Evolutionary conservation across 179 eudicot species (phyloP), one percentile per base, ranked within the genome.

Genomic region (Patellifolia procumbens): DNA sequence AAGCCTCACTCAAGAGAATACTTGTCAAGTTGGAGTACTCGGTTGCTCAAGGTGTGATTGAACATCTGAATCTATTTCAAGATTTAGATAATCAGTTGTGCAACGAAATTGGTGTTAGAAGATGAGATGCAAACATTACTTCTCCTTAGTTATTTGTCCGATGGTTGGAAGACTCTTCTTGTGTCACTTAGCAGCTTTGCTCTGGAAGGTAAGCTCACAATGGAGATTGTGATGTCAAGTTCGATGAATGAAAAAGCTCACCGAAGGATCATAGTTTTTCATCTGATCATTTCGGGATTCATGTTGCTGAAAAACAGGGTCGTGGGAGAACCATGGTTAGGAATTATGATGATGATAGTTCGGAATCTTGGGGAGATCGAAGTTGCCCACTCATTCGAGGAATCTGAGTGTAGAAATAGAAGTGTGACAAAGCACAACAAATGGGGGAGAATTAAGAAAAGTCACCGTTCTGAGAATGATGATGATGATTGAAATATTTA

Each of bases 1-100:
- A 59, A 59, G 64, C 64, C 64, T 59, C 64, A 26, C 31, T 59
- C 5, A 59, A 24, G 64, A 37, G 64, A 59, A 59, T 6, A 59
- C 64, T 59, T 59, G 64, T 26, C 1, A 59, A 24, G 35, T 59
- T 59, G 10, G 35, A 59, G 35, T 59, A 59, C 34, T 24, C 31
- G 34, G 63, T 24, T 59, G 64, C 34, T 59, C 15, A 59, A 29
- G 26, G 64, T 59, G 64, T 58, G 15, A 29, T 24, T 59, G 64
- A 24, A 20, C 64, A 59, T 29, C 20, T 59, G 34, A 7, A 2
- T 59, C 0, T 2, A 4, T 59, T 59, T 59, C 64, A 59, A 59
- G 64, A 11, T 59, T 59, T 52, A 52, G 22, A 12, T 2, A 52
- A 52, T 52, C 56, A 52, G 56, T 52, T 52, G 56, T 52, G 20